Base-by-base conservation (phyloP, 2,329 filamentous ascomycete genomes). In the Colletotrichum melonis region DNA sequence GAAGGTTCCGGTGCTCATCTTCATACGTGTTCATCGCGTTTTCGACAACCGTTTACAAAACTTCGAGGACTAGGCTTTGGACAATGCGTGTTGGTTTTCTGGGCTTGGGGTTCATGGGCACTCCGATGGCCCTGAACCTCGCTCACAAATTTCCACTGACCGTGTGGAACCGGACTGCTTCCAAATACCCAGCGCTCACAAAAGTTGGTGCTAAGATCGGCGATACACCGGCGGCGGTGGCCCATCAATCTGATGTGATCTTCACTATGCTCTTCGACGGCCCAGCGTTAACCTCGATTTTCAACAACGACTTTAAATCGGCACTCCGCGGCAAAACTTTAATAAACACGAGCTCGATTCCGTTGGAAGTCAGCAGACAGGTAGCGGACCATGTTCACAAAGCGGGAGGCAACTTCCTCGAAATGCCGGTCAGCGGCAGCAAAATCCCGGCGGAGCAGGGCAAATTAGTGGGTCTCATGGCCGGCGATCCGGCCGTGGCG, bases 391-490 rank as follows among this genome's bases (percentile, higher is more conserved):
- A 78, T 26, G 75, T 80, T 4, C 58, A 63, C 6, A 30, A 59
- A 2, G 78, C 77, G 3, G 79, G 81, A 1, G 80, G 80, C 1
- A 57, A 77, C 3, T 82, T 78, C 30, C 67, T 82, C 52, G 80
- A 82, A 66, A 82, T 82, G 80, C 81, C 80, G 2, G 81, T 82
- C 38, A 82, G 81, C 63, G 81, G 81, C 7, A 81, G 80, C 75
- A 79, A 78, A 55, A 69, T 80, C 1, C 81, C 81, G 1, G 81
- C 81, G 1, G 81, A 81, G 67, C 75, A 78, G 57, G 81, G 81
- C 3, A 62, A 73, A n/a, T 77, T 82, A 8, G 80, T 83, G 24
- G 81, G 80, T 42, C 79, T 83, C 76, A 76, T 82, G 52, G 81
- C 79, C 14, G 80, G 81, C 5, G 78, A 81, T 38, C 63, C 55